Evolutionary conservation across 228 moss, liverwort and hornwort genomes (phyloP), one percentile per base, ranked within the genome.

Genomic region (Sphagnum magellanicum): DNA sequence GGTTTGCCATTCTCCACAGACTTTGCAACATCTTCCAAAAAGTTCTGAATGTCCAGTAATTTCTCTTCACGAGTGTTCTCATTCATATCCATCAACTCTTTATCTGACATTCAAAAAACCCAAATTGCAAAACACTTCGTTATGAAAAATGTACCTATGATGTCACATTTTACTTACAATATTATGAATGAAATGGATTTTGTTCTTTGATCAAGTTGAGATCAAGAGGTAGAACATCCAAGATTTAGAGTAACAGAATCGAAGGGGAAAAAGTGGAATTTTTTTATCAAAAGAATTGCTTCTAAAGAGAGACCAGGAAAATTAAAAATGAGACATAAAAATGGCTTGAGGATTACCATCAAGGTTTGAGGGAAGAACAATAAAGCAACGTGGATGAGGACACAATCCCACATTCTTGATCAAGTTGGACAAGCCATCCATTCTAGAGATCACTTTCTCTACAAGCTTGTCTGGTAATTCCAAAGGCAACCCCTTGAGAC

Each of bases 381-480:
- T 47, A 8, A 63, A 63, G 63, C 63, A 63, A 11, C 63, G 63
- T 16, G 63, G 63, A 47, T 63, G 63, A 10, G 63, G 63, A 16
- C 17, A 16, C 63, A 63, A 63, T 5, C 16, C 63, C 63, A 63
- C 63, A 47, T 63, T 63, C 63, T 48, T 63, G 14, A 63, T 47
- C 46, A 63, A 10, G 10, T 63, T 6, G n/a, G 8, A 63, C 17
- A 63, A 63, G 17, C 63, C 63, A 4, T 0, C 4, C 10, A 63
- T 63, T 6, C 46, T 47, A 16, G 63, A 63, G 63, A 10, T 16
- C 63, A 63, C n/a, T 47, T 10, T 6, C 14, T 63, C n/a, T 4
- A 47, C 63, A 63, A 63, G 63, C 63, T 63, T 32, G 5, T 5
- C n/a, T 10, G 63, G 47, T 47, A 63, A 32, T 32, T 32, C 32